A percentile compares a stretch with the other conserved stretches of the same genome.
phyloP scores from a whole-genome alignment of 768 basidiomycete genomes.

The Lepiota brunneoincarnata region DNA sequence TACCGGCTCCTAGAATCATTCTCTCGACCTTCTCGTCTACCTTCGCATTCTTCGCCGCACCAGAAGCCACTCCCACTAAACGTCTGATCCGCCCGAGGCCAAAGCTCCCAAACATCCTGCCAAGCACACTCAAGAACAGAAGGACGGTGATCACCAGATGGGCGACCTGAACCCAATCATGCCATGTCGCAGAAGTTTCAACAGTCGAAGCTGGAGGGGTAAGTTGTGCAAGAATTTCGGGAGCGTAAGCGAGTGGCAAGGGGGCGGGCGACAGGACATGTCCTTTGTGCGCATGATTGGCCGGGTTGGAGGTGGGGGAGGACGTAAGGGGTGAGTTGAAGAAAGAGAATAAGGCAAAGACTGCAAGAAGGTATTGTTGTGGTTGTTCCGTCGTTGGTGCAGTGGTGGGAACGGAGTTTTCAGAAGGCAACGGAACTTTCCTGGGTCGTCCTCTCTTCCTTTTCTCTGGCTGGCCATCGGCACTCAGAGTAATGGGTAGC shows the following conservation, averaged over 20 bases:
- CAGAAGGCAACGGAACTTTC: slow-evolving; percentile 56
- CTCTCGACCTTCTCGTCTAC: slow-evolving; percentile 15
- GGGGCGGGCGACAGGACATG: slow-evolving; percentile 47
- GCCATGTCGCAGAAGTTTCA: slow-evolving; percentile 31
- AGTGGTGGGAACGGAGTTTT: slow-evolving; percentile 15
- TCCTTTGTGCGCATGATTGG: slow-evolving; percentile 37
- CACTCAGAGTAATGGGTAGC: slow-evolving; percentile 16
- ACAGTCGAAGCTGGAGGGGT: slow-evolving; percentile 21
- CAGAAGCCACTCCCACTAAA: slow-evolving; percentile 3
- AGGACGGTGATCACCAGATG: slow-evolving; percentile 66
- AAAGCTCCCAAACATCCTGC: slow-evolving; percentile 30
- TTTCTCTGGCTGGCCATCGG: slow-evolving; percentile 57
- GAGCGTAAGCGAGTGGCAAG: slow-evolving; percentile 32
- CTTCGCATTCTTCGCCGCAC: slow-evolving; percentile 8
- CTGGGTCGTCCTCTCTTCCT: slow-evolving; percentile 82
- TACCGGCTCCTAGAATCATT: slow-evolving; percentile 21
- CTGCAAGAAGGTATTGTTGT: slow-evolving; percentile 75
- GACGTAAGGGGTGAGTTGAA: slow-evolving; percentile 73
- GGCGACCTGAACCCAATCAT: slow-evolving; percentile 56
- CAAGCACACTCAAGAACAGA: slow-evolving; percentile 55
- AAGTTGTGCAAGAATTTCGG: slow-evolving; percentile 29
- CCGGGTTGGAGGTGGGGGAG: slow-evolving; percentile 28
- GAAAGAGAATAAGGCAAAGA: slow-evolving; percentile 83
- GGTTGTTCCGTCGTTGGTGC: slow-evolving; percentile 23
- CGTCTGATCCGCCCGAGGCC: slow-evolving; percentile 17